Conservation (phyloP, 2,329 filamentous ascomycete genomes). For the Metarhizium brunneum region DNA sequence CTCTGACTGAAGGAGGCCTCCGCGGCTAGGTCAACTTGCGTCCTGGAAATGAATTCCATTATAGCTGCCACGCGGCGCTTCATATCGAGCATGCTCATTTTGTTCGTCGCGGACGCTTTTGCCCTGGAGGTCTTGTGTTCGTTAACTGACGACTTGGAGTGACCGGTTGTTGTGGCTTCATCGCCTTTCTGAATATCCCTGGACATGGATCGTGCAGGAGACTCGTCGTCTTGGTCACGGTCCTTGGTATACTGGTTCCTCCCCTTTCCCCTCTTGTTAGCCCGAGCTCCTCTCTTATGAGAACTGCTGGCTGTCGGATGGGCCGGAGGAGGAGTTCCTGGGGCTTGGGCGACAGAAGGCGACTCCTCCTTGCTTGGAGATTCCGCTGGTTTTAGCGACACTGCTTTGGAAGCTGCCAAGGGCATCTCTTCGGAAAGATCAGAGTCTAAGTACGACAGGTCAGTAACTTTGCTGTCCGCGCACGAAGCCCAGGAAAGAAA, state of each 20-base stretch:
- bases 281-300: constrained; percentile 51
- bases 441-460: constrained; percentile 42
- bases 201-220: constrained; percentile 47
- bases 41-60: constrained; percentile 81
- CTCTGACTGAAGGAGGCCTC: constrained; percentile 39
- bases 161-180: constrained; percentile 19
- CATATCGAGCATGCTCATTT: constrained; percentile 81
- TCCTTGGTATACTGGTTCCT: constrained; percentile 80
- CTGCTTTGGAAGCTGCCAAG: constrained; percentile 28
- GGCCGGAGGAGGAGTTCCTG: constrained; percentile 33
- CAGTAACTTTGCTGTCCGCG: not conserved
- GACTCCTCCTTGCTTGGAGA: constrained; percentile 21
- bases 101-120: constrained; percentile 46
- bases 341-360: constrained; percentile 18
- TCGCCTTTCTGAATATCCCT: constrained; percentile 34
- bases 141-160: constrained; percentile 25
- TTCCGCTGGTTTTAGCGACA: constrained; percentile 20
- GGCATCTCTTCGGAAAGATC: constrained; percentile 62
- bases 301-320: constrained; percentile 36
- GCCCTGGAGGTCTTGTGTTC: constrained; percentile 46
- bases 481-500: not conserved
- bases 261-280: constrained; percentile 59
- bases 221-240: constrained; percentile 50
- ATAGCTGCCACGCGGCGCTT: constrained; percentile 75
- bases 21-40: constrained; percentile 76